phyloP scores from a whole-genome alignment of 306 rosid genomes.

The Sophora flavescens region DNA sequence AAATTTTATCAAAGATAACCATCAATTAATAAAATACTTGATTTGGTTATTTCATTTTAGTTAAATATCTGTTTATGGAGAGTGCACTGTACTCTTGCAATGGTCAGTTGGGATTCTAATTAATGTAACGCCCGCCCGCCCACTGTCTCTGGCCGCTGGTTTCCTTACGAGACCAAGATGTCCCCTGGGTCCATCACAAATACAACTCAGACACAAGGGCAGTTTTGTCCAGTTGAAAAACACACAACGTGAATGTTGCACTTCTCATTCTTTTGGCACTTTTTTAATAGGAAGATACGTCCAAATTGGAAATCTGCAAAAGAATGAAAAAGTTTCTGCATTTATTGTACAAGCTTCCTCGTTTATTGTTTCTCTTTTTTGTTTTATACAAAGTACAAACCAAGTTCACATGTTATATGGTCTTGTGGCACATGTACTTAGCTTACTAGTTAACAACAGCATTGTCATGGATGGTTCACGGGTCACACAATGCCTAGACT shows the following conservation, averaged over 20 bases:
- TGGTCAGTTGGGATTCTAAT: background rate
- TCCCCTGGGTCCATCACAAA: background rate
- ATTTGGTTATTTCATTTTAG: no score
- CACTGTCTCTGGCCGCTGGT: conserved; percentile 36
- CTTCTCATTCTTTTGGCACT: conserved; percentile 1
- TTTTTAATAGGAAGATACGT: background rate
- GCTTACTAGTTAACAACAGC: background rate
- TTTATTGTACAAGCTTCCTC: conserved; percentile 29
- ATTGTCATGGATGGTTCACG: conserved; percentile 53
- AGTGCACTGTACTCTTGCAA: background rate
- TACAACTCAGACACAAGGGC: background rate
- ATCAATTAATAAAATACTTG: no score
- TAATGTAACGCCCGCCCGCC: background rate
- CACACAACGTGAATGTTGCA: background rate
- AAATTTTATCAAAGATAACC: no score
- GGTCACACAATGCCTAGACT: conserved; percentile 58
- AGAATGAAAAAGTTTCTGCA: conserved; percentile 37
- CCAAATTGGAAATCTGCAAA: conserved; percentile 40
- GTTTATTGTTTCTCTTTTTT: background rate
- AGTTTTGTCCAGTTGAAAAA: conserved; percentile 21
- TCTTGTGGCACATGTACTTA: background rate
- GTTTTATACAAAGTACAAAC: background rate
- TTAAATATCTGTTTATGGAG: no score
- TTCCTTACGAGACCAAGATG: conserved; percentile 2
- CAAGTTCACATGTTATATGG: conserved; percentile 41